Percentiles rank a stretch among this genome's conserved stretches.
Evolutionary conservation across 257 asterid species (phyloP).

Genomic region (Solanum paucissectum): DNA sequence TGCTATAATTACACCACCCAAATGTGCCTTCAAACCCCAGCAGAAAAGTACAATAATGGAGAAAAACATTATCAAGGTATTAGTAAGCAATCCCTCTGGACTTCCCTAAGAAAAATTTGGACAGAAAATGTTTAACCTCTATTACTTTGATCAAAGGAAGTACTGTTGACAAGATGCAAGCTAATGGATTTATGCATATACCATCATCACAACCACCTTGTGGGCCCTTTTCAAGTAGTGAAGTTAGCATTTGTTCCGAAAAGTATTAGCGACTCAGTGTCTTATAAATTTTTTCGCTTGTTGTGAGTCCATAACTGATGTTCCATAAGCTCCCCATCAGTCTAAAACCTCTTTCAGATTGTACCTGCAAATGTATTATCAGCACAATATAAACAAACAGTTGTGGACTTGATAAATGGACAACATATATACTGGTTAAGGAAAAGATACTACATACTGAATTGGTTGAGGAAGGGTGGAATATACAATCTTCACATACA

Average conservation of each 20-base stretch:
- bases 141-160: not conserved
- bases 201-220: not conserved
- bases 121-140: not conserved
- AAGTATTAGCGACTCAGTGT: not conserved
- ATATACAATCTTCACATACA: not conserved
- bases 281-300: not conserved
- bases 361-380: not conserved
- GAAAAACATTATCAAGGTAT: not conserved
- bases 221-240: not conserved
- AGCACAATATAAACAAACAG: not conserved
- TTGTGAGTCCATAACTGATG: not conserved
- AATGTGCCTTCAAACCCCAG: not conserved
- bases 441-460: not conserved
- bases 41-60: not conserved
- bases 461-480: not conserved
- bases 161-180: not conserved
- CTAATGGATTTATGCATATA: not conserved
- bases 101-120: not conserved
- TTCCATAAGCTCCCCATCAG: not conserved
- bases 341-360: not conserved
- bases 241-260: not conserved
- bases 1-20: not conserved
- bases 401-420: not conserved
- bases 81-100: not conserved
- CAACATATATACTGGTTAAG: not conserved